Conservation (phyloP, 2,329 filamentous ascomycete species). For the Herpotrichia juniperi region DNA sequence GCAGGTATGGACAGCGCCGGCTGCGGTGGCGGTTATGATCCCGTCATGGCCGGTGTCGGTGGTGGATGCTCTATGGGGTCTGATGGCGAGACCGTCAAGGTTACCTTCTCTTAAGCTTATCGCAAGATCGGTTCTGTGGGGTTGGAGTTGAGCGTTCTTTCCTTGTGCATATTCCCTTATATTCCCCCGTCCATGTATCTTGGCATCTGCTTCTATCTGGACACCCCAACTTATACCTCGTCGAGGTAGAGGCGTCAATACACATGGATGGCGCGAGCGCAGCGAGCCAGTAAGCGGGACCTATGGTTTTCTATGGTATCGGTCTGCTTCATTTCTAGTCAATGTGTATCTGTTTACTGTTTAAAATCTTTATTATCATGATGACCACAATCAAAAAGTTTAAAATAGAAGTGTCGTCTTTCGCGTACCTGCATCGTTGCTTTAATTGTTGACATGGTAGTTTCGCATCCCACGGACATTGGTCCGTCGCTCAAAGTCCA, state of each 20-base stretch:
- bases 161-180: conserved; percentile 10
- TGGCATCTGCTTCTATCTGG: conserved; percentile 6
- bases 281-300: no score
- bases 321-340: not conserved
- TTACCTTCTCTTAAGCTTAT: conserved; percentile 20
- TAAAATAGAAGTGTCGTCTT: conserved; percentile 4
- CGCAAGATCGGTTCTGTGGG: not conserved
- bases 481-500: not conserved
- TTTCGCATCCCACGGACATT: conserved; percentile 1
- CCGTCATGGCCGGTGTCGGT: conserved; percentile 29
- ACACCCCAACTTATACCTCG: not conserved
- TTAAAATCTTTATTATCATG: not conserved
- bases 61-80: conserved; percentile 41
- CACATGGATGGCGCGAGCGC: not conserved
- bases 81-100: conserved; percentile 32
- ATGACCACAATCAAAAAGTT: not conserved
- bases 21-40: conserved; percentile 37
- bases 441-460: not conserved
- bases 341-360: conserved; percentile 17
- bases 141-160: conserved; percentile 5
- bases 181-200: conserved; percentile 11
- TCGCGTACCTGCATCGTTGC: conserved; percentile 4
- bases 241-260: not conserved
- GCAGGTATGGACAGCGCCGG: conserved; percentile 40
- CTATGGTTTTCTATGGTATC: no score